Conservation (phyloP, 148 eudicot genomes). For the Cornus kousa region DNA sequence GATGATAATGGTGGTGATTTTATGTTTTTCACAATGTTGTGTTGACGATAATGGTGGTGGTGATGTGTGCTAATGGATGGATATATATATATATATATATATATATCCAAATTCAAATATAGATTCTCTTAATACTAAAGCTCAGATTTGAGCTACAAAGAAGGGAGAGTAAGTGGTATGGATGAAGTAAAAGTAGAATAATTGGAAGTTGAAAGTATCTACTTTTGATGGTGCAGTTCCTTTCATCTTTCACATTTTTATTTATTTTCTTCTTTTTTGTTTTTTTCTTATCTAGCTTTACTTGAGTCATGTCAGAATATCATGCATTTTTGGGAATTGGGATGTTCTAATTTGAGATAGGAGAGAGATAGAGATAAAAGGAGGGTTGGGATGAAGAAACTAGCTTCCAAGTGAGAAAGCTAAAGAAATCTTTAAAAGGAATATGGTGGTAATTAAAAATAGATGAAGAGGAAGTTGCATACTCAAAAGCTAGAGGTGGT, state of each 20-base stretch:
- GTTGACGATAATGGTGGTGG: background rate
- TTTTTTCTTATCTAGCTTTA: background rate
- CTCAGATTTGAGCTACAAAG: background rate
- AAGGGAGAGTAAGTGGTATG: conserved; percentile 13
- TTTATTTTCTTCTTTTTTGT: conserved; percentile 7
- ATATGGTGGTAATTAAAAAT: background rate
- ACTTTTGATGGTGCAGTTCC: conserved; percentile 12
- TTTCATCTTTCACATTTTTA: conserved; percentile 7
- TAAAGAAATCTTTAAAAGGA: background rate
- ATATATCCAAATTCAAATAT: background rate
- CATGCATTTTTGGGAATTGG: background rate
- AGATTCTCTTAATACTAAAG: background rate
- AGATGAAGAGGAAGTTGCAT: background rate
- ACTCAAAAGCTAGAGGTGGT: conserved; percentile 11
- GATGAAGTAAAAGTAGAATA: conserved; percentile 24
- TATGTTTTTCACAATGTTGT: background rate
- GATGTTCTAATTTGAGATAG: background rate
- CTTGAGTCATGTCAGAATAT: conserved; percentile 3
- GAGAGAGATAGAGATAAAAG: background rate
- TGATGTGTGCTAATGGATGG: conserved; percentile 9
- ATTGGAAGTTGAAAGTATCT: conserved; percentile 15
- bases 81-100: background rate
- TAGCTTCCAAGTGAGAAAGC: background rate
- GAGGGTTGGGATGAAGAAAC: background rate
- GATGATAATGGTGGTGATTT: background rate